Evolutionary conservation across 352 stramenopile genomes (phyloP).

Genomic region (Globisporangium canariense): DNA sequence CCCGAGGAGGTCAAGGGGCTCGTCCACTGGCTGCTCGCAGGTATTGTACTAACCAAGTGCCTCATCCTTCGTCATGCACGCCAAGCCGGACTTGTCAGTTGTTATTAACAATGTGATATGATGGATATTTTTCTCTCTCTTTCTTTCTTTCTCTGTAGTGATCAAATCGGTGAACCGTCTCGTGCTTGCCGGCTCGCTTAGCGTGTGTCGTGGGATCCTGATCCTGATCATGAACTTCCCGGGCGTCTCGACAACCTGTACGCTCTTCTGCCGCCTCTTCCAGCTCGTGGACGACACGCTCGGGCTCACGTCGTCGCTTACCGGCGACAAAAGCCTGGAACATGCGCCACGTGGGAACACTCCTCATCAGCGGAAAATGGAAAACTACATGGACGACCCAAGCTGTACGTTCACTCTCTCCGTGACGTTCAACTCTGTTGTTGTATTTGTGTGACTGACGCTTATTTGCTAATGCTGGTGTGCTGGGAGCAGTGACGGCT

Average conservation of each 20-base stretch:
- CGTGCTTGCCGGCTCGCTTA: slow-evolving; percentile 37
- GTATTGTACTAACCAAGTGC: slow-evolving; percentile 13
- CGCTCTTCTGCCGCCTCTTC: slow-evolving; percentile 64
- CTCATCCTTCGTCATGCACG: too few species aligned
- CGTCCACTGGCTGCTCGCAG: slow-evolving; percentile 61
- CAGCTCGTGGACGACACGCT: slow-evolving; percentile 71
- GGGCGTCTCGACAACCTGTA: slow-evolving; percentile 62
- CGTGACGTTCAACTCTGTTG: too few species aligned
- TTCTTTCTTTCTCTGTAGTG: slow-evolving; percentile 18
- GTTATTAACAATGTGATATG: not conserved
- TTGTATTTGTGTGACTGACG: not conserved
- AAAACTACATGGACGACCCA: slow-evolving; percentile 62
- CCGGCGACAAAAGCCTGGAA: slow-evolving; percentile 34
- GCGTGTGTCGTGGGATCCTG: slow-evolving; percentile 65
- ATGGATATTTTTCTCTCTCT: not conserved
- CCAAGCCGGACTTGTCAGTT: not conserved
- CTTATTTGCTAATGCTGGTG: slow-evolving; percentile 8
- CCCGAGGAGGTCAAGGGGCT: slow-evolving; percentile 65
- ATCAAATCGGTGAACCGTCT: slow-evolving; percentile 60
- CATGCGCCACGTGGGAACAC: slow-evolving; percentile 14
- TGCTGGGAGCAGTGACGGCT: slow-evolving; percentile 48
- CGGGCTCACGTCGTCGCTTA: slow-evolving; percentile 28
- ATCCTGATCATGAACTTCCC: slow-evolving; percentile 75
- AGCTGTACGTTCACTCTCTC: slow-evolving; percentile 36
- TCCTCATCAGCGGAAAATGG: slow-evolving; percentile 23